These are phyloP conservation scores for Alternaria panax DNA, from an alignment of 2,329 filamentous ascomycete genomes.

Conservation along the genomic window DNA sequence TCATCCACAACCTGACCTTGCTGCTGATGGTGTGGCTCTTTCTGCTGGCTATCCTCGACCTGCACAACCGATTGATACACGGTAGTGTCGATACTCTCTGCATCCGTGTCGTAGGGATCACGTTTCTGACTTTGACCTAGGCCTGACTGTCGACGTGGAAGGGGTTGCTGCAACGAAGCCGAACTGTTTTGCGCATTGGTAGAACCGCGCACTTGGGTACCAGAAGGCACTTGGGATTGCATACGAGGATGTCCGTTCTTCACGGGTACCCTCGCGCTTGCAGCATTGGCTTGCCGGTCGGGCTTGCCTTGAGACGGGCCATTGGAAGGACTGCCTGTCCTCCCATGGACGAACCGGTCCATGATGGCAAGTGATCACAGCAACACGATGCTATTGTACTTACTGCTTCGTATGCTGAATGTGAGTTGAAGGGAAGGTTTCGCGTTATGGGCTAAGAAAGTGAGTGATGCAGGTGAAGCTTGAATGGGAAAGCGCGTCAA, in stretches of 20 bases:
- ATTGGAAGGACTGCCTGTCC: conserved; percentile 26
- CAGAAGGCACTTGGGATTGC: conserved; percentile 15
- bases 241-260: conserved; percentile 17
- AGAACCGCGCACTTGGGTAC: conserved; percentile 12
- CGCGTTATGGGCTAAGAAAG: conserved; percentile 16
- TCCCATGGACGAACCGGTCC: conserved; percentile 31
- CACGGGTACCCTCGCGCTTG: conserved; percentile 31
- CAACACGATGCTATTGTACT: background rate
- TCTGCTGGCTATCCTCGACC: conserved; percentile 25
- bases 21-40: conserved; percentile 12
- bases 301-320: conserved; percentile 18
- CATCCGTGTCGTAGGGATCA: conserved; percentile 49
- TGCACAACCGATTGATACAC: conserved; percentile 32
- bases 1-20: conserved; percentile 15
- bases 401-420: background rate
- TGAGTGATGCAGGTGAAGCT: conserved; percentile 28
- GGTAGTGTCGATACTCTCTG: conserved; percentile 48
- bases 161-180: conserved; percentile 21
- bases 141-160: conserved; percentile 20
- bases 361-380: conserved; percentile 14
- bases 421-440: background rate
- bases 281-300: conserved; percentile 27
- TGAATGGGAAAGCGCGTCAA: conserved; percentile 38
- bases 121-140: conserved; percentile 22
- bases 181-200: conserved; percentile 21